These are phyloP conservation scores for Vairimorpha apis DNA, from an alignment of 371 early-diverging fungal genomes.

Conservation along the genomic window DNA sequence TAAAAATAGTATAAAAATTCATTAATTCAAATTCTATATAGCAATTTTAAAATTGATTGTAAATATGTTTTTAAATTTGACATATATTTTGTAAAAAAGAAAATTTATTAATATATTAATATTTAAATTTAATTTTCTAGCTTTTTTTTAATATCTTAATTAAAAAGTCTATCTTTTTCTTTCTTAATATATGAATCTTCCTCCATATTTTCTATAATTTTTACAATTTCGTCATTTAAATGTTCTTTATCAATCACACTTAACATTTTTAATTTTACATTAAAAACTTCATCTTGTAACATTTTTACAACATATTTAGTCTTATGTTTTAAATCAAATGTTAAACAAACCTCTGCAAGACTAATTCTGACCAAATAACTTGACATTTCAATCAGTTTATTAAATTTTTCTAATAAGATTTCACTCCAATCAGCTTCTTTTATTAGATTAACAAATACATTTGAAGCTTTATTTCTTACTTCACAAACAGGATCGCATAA, in stretches of 20 bases:
- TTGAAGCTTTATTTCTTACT: constrained; percentile 21
- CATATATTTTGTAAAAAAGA: too few relatives aligned
- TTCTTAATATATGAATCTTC: not conserved
- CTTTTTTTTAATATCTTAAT: not conserved
- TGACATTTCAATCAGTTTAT: not conserved
- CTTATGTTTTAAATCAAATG: constrained; percentile 22
- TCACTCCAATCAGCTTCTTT: constrained; percentile 9
- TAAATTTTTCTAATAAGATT: constrained; percentile 5
- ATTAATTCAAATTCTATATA: too few relatives aligned
- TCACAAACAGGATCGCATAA: constrained; percentile 28
- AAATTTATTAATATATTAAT: too few relatives aligned
- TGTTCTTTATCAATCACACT: not conserved
- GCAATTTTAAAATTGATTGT: too few relatives aligned
- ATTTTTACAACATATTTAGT: constrained; percentile 25
- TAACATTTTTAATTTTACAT: constrained; percentile 22
- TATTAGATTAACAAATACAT: constrained; percentile 14
- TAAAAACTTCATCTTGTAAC: constrained; percentile 14
- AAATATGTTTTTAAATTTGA: too few relatives aligned
- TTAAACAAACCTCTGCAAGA: not conserved
- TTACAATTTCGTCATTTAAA: constrained; percentile 14
- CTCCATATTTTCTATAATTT: constrained; percentile 4
- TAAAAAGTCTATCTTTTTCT: constrained; percentile 1
- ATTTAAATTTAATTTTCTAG: too few relatives aligned
- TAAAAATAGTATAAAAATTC: too few relatives aligned
- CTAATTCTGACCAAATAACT: constrained; percentile 28